These are phyloP conservation scores for Scheffersomyces coipomensis DNA, from an alignment of 805 yeast genomes.

Conservation along the genomic window DNA sequence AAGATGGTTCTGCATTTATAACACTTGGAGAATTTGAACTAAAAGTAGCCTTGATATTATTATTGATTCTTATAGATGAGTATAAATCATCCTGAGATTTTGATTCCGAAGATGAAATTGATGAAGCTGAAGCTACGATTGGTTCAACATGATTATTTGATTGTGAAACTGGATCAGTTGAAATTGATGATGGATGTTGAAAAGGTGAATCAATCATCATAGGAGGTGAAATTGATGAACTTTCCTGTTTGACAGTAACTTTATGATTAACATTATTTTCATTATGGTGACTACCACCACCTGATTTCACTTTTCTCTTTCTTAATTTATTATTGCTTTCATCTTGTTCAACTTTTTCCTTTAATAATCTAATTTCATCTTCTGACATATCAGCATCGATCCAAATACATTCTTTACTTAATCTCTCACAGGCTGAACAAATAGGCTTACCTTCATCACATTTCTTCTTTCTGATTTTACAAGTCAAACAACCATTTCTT, in stretches of 20 bases:
- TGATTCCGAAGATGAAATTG: background rate
- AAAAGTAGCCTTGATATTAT: background rate
- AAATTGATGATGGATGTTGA: background rate
- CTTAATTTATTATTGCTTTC: slow-evolving; percentile 44
- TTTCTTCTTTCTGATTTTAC: slow-evolving; percentile 63
- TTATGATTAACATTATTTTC: background rate
- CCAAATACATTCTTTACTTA: slow-evolving; percentile 49
- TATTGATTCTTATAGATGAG: background rate
- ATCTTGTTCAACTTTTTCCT: slow-evolving; percentile 31
- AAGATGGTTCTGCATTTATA: no score
- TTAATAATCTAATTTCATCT: slow-evolving; percentile 34
- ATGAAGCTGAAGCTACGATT: background rate
- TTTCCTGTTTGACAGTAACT: background rate
- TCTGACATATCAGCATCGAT: slow-evolving; percentile 43
- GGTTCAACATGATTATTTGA: background rate
- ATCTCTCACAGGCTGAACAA: slow-evolving; percentile 49
- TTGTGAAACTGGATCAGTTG: background rate
- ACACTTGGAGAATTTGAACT: no score
- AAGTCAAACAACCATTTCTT: slow-evolving; percentile 64
- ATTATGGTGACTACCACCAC: background rate
- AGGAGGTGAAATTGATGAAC: background rate
- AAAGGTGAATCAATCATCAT: background rate
- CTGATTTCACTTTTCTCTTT: slow-evolving; percentile 25
- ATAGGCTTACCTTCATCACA: slow-evolving; percentile 51
- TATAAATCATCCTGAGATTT: background rate